These are phyloP conservation scores for Spatholobus suberectus DNA, from an alignment of 306 rosid species.

Conservation along the genomic window DNA sequence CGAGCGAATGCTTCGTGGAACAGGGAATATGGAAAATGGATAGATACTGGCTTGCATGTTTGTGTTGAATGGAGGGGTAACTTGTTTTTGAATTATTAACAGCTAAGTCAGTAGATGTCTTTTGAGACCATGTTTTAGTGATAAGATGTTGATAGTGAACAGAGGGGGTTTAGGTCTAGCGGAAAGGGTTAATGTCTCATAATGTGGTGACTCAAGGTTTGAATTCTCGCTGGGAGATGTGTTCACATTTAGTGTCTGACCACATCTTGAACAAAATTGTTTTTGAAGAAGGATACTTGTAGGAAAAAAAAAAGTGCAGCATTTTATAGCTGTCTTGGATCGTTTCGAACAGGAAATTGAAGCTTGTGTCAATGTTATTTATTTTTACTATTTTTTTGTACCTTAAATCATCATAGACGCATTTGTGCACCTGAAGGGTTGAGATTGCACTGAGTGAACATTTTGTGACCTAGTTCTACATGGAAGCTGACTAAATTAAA, in stretches of 20 bases:
- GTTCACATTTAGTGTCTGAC: too few species aligned
- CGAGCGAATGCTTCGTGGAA: conserved; percentile 25
- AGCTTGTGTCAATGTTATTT: conserved; percentile 19
- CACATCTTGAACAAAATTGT: too few species aligned
- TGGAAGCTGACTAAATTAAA: neutral
- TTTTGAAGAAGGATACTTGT: too few species aligned
- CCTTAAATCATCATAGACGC: neutral
- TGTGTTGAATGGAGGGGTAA: conserved; percentile 21
- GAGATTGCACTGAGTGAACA: neutral
- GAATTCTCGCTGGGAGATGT: too few species aligned
- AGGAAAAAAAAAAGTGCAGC: too few species aligned
- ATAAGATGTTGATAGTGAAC: conserved; percentile 17
- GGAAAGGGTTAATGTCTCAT: too few species aligned
- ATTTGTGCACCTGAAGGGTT: neutral
- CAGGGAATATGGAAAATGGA: neutral
- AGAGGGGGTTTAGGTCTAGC: too few species aligned
- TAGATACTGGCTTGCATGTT: neutral
- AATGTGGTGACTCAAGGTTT: too few species aligned
- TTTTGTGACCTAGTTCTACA: neutral
- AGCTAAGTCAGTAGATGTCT: neutral
- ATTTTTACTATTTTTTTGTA: neutral
- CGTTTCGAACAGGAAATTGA: neutral
- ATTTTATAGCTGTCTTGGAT: neutral
- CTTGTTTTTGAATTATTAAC: neutral
- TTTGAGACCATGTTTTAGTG: conserved; percentile 13